A percentile compares a stretch with the other conserved stretches of the same genome.
phyloP scores from a whole-genome alignment of 441 rosid genomes.

The Mallotus japonicus region DNA sequence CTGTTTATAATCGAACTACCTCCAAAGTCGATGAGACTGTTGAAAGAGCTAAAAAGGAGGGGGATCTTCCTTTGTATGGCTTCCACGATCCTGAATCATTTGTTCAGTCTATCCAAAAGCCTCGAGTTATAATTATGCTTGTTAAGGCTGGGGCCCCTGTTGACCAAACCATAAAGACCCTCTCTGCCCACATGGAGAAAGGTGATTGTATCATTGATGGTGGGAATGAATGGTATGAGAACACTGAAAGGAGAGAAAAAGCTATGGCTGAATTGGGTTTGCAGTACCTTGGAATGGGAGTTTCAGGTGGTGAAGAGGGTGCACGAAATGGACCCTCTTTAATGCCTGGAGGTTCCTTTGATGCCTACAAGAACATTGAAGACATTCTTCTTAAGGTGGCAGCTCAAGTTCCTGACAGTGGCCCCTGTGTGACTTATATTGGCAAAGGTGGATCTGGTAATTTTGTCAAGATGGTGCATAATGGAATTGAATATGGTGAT shows the following conservation, averaged over 20 bases:
- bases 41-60: slow-evolving; percentile 83
- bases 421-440: slow-evolving; percentile 82
- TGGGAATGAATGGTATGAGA: slow-evolving; percentile 96
- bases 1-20: slow-evolving; percentile 85
- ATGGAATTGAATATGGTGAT: slow-evolving; percentile 93
- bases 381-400: slow-evolving; percentile 92
- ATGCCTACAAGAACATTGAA: slow-evolving; percentile 79
- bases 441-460: slow-evolving; percentile 95
- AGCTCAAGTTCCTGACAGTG: slow-evolving; percentile 91
- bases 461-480: slow-evolving; percentile 93
- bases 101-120: slow-evolving; percentile 76
- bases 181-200: slow-evolving; percentile 73
- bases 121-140: slow-evolving; percentile 89
- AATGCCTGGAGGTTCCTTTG: slow-evolving; percentile 97
- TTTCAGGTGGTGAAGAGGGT: slow-evolving; percentile 97
- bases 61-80: slow-evolving; percentile 73
- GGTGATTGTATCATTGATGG: slow-evolving; percentile 94
- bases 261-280: slow-evolving; percentile 69
- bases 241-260: slow-evolving; percentile 88
- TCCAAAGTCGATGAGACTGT: slow-evolving; percentile 89
- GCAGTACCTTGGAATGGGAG: slow-evolving; percentile 95
- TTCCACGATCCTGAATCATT: slow-evolving; percentile 85
- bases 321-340: slow-evolving; percentile 89
- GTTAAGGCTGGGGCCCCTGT: slow-evolving; percentile 95
- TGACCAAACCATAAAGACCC: slow-evolving; percentile 82